Percentiles rank a stretch among this genome's conserved stretches.
These are phyloP conservation scores for Lithospermum erythrorhizon DNA, from an alignment of 257 asterid genomes.

Conservation along the genomic window DNA sequence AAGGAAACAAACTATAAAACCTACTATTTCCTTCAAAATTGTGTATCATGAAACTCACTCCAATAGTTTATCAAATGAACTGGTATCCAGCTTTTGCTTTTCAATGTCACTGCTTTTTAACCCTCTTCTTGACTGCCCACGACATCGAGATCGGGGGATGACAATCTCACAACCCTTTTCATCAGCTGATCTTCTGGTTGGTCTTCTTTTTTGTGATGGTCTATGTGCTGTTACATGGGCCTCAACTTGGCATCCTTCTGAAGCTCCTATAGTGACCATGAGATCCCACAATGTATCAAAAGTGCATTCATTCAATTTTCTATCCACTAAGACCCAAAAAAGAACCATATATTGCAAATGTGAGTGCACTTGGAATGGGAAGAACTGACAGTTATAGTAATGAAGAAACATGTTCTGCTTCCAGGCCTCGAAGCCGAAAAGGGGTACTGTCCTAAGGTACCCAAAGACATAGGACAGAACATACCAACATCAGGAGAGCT, in stretches of 20 bases:
- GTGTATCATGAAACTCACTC: conserved; percentile 21
- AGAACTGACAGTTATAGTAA: neutral
- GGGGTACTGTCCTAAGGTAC: neutral
- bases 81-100: conserved; percentile 35
- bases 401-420: neutral
- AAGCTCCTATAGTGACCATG: neutral
- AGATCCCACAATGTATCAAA: neutral
- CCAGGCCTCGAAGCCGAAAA: neutral
- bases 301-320: neutral
- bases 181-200: conserved; percentile 10
- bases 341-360: neutral
- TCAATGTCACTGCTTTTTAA: conserved; percentile 9
- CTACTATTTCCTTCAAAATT: neutral
- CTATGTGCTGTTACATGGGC: neutral
- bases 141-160: conserved; percentile 19
- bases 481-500: neutral
- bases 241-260: neutral
- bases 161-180: conserved; percentile 15
- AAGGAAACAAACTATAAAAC: conserved; percentile 1
- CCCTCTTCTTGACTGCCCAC: conserved; percentile 30
- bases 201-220: conserved; percentile 15
- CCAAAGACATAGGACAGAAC: neutral
- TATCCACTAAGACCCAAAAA: neutral
- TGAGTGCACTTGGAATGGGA: neutral
- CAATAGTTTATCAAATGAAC: conserved; percentile 28